Percentiles rank a stretch among this genome's conserved stretches.
Conservation (phyloP, 1,284 basidiomycete genomes). For the Cryptococcus depauperatus region DNA sequence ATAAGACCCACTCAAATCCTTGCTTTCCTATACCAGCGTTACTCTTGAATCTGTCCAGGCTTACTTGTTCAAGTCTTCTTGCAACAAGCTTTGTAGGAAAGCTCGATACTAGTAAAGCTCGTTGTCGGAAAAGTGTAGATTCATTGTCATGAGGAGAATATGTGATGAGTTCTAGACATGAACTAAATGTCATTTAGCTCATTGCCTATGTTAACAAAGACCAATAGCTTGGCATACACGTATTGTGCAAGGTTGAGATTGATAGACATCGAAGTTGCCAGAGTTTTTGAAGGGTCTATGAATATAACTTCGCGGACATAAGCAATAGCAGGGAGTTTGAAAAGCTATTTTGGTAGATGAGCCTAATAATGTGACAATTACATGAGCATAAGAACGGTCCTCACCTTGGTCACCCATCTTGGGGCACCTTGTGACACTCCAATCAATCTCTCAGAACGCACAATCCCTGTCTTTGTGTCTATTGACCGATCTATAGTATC, state of each 20-base stretch:
- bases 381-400: too few species aligned
- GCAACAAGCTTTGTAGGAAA: conserved; percentile 68
- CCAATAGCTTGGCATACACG: conserved; percentile 28
- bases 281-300: conserved; percentile 60
- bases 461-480: conserved; percentile 71
- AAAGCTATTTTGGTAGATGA: conserved; percentile 22
- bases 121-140: conserved; percentile 32
- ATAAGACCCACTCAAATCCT: conserved; percentile 75
- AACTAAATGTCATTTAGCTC: conserved; percentile 16
- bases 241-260: conserved; percentile 79
- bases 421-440: conserved; percentile 45
- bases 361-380: not conserved
- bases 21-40: conserved; percentile 78
- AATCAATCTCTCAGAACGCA: conserved; percentile 57
- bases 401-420: conserved; percentile 44
- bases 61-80: conserved; percentile 70
- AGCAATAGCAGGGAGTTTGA: conserved; percentile 59
- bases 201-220: not conserved
- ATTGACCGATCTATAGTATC: conserved; percentile 79
- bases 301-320: conserved; percentile 91
- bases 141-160: conserved; percentile 58
- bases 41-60: conserved; percentile 74
- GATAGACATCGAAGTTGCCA: conserved; percentile 72
- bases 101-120: conserved; percentile 47
- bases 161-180: conserved; percentile 68